These are phyloP conservation scores for Ziziphus jujuba DNA, from an alignment of 306 rosid genomes.

Conservation along the genomic window DNA sequence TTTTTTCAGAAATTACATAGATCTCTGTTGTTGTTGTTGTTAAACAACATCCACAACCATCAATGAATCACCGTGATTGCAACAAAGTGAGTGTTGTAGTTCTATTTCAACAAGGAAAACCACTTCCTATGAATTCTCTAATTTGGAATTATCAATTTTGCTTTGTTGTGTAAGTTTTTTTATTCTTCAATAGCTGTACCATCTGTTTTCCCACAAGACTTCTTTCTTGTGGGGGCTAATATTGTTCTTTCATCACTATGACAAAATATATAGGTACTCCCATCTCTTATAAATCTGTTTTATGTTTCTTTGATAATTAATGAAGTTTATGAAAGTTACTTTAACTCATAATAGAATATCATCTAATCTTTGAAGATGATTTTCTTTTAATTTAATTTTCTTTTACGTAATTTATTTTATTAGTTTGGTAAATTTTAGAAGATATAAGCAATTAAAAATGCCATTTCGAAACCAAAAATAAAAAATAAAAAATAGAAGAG, in stretches of 20 bases:
- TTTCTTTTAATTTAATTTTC: too few species aligned
- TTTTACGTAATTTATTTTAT: too few species aligned
- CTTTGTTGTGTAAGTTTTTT: constrained; percentile 40
- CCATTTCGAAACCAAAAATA: too few species aligned
- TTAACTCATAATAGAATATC: too few species aligned
- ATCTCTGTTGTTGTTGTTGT: too few species aligned
- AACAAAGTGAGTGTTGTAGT: constrained; percentile 38
- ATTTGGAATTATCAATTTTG: constrained; percentile 39
- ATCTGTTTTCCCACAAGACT: constrained; percentile 36
- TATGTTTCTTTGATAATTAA: not conserved
- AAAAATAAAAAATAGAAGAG: too few species aligned
- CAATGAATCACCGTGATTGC: not conserved
- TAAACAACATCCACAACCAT: too few species aligned
- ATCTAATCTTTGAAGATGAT: too few species aligned
- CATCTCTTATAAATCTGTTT: not conserved
- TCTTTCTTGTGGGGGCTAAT: constrained; percentile 29
- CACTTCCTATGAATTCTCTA: constrained; percentile 7
- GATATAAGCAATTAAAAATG: too few species aligned
- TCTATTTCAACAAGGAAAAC: constrained; percentile 34
- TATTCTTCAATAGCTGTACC: constrained; percentile 36
- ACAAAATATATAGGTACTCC: not conserved
- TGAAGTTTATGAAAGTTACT: not conserved
- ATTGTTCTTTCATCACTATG: constrained; percentile 20
- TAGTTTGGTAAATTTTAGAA: too few species aligned
- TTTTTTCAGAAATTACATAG: too few species aligned